Base-by-base conservation (phyloP, 83 land plant genomes). In the Thuja plicata region DNA sequence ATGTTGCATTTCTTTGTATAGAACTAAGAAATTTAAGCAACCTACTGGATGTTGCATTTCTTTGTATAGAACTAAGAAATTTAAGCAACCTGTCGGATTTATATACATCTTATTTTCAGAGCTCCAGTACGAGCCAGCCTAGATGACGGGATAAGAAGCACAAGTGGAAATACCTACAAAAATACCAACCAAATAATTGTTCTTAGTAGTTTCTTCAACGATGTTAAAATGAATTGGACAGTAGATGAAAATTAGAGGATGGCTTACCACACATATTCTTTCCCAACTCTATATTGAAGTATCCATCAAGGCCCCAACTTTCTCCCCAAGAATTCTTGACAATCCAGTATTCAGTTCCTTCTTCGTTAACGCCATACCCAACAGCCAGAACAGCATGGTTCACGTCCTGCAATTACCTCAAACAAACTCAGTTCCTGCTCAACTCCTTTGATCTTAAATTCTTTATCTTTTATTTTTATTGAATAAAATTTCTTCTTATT, bases 241-340 rank as follows among this genome's bases (percentile, higher is more conserved):
- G 30, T 27, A 81, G 48, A 81, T 41, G 30, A 16, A 84, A 50
- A 46, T n/a, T 24, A 84, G 16, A 46, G 50, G 32, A 84, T 46
- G 41, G 95, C 99, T 87, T 90, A 98, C 99, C 99, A 93, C 99
- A 98, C 99, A 98, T 98, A 90, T 98, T 98, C 90, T 98, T 98
- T 66, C 99, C 99, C 91, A 98, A 16, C 88, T 98, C 99, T 95
- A 96, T 97, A 45, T 94, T 91, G 91, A 98, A 98, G 93, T 96
- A 98, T 82, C 99, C 99, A 87, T 94, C 90, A 81, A 91, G 89
- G n/a, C 99, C 99, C 97, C 97, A 98, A 70, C 87, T 88, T 19
- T 19, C 90, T 60, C 99, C 99, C 99, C 99, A 98, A 13, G 99
- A 98, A 87, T 98, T 98, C 92, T 98, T 98, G 88, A 97, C 91